These are phyloP conservation scores for Vaccinium vitisidaea DNA, from an alignment of 148 eudicot genomes.

Conservation along the genomic window DNA sequence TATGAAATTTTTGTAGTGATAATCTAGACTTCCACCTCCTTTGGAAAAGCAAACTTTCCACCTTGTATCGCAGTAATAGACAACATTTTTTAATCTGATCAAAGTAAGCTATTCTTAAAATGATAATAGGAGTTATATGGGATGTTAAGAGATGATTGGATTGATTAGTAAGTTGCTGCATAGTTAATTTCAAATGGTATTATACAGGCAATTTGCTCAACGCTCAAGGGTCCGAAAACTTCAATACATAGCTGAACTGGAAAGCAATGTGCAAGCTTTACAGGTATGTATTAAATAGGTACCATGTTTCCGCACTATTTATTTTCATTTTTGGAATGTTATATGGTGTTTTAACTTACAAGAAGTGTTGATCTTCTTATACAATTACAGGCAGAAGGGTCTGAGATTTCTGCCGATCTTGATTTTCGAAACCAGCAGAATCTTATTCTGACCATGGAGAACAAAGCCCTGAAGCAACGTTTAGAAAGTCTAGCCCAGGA, in stretches of 20 bases:
- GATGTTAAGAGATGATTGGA: background rate
- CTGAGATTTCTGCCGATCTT: constrained; percentile 90
- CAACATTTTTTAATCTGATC: background rate
- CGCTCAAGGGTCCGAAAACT: constrained; percentile 95
- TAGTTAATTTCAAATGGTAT: constrained; percentile 14
- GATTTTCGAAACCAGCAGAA: constrained; percentile 93
- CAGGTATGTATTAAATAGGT: constrained; percentile 46
- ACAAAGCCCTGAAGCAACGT: constrained; percentile 89
- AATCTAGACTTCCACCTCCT: background rate
- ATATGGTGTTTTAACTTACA: background rate
- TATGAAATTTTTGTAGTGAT: background rate
- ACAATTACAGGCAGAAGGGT: constrained; percentile 77
- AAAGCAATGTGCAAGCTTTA: constrained; percentile 81
- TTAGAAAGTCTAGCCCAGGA: constrained; percentile 86
- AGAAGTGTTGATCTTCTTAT: constrained; percentile 4
- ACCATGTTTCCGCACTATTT: background rate
- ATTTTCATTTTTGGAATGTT: background rate
- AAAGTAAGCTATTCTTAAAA: background rate
- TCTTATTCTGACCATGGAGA: constrained; percentile 94
- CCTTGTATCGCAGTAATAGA: background rate
- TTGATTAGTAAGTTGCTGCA: background rate
- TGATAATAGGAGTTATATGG: background rate
- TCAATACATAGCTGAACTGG: constrained; percentile 96
- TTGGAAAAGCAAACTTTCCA: background rate
- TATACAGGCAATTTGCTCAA: constrained; percentile 92